These are phyloP conservation scores for Russula olivacea DNA, from an alignment of 768 basidiomycete genomes.

Conservation along the genomic window DNA sequence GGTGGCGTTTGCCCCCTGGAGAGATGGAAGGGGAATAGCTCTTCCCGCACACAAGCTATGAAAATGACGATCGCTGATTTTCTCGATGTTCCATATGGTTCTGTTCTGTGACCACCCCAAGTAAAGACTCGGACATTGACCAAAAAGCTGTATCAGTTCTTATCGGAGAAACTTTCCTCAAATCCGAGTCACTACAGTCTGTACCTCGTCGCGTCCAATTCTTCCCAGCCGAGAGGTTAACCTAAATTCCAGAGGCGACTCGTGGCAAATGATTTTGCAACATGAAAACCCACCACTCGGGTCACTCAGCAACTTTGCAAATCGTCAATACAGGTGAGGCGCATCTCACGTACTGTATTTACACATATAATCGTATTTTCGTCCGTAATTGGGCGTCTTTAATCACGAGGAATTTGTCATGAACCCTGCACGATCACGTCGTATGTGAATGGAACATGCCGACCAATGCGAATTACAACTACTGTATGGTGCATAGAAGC, in stretches of 20 bases:
- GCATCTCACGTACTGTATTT: not conserved
- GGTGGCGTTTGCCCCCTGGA: not conserved
- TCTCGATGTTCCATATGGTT: not conserved
- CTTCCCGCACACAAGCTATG: not conserved
- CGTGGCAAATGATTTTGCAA: not conserved
- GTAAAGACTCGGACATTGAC: not conserved
- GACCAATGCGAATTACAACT: not conserved
- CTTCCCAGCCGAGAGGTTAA: slow-evolving; percentile 1
- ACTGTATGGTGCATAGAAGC: not conserved
- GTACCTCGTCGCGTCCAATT: not conserved
- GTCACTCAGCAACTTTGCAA: not conserved
- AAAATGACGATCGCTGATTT: not conserved
- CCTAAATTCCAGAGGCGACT: slow-evolving; percentile 1
- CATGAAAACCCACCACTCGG: not conserved
- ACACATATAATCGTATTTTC: not conserved
- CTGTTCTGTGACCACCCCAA: not conserved
- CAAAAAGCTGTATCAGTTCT: not conserved
- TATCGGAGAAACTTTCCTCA: not conserved
- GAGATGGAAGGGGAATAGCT: not conserved
- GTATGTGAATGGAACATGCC: slow-evolving; percentile 1
- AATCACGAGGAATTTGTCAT: not conserved
- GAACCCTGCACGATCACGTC: not conserved
- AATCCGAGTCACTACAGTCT: not conserved
- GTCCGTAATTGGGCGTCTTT: not conserved
- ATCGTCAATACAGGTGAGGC: not conserved